Conservation (phyloP, 2,329 filamentous ascomycete genomes). For the Trichoderma afroharzianum region DNA sequence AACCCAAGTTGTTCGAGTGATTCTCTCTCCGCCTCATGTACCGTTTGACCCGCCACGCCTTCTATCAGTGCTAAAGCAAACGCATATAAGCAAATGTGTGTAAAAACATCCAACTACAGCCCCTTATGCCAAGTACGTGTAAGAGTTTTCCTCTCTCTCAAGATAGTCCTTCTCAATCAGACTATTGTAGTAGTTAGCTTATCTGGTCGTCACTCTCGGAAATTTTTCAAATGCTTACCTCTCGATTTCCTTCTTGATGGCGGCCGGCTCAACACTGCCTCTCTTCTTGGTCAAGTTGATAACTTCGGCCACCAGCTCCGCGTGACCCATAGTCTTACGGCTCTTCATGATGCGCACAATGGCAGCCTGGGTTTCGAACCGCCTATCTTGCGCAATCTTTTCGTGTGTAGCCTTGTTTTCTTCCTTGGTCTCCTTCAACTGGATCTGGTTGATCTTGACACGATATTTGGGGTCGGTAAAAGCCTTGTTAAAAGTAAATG, state of each 20-base stretch:
- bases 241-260: slow-evolving; percentile 97
- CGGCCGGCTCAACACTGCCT: slow-evolving; percentile 77
- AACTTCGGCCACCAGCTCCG: slow-evolving; percentile 85
- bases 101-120: not conserved
- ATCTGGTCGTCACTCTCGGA: not conserved
- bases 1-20: not conserved
- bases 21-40: not conserved
- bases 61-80: not conserved
- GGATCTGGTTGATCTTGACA: slow-evolving; percentile 98
- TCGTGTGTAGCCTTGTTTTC: slow-evolving; percentile 95
- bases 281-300: slow-evolving; percentile 85
- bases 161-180: slow-evolving; percentile 93
- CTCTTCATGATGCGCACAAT: slow-evolving; percentile 98
- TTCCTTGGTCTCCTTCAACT: slow-evolving; percentile 90
- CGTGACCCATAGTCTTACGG: slow-evolving; percentile 79
- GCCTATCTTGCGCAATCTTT: slow-evolving; percentile 79
- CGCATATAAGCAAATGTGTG: not conserved
- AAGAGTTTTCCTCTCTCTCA: slow-evolving; percentile 69
- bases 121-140: slow-evolving; percentile 64
- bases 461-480: slow-evolving; percentile 82
- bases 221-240: slow-evolving; percentile 53
- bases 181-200: slow-evolving; percentile 40
- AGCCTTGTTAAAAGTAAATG: slow-evolving; percentile 73
- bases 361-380: slow-evolving; percentile 95
- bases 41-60: not conserved